Evolutionary conservation across 2,329 filamentous ascomycete genomes (phyloP).

Genomic region (Scorias spongiosa): DNA sequence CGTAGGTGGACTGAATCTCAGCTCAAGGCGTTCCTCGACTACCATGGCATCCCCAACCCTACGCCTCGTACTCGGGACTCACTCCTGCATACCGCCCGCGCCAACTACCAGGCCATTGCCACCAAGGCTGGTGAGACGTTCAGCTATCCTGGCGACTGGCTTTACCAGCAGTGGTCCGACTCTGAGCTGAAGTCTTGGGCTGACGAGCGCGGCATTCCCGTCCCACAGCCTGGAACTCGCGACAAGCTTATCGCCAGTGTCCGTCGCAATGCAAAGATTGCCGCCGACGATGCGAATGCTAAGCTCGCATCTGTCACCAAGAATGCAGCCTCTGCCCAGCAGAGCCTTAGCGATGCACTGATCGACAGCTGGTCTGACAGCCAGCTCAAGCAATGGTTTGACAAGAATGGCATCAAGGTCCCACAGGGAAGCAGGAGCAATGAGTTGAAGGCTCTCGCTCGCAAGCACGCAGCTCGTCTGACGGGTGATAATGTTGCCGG

Average conservation of each 20-base stretch:
- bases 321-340: slow-evolving; percentile 44
- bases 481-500: slow-evolving; percentile 44
- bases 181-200: slow-evolving; percentile 91
- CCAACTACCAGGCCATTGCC: slow-evolving; percentile 66
- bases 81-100: slow-evolving; percentile 60
- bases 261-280: slow-evolving; percentile 67
- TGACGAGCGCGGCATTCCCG: slow-evolving; percentile 72
- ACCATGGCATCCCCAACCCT: slow-evolving; percentile 71
- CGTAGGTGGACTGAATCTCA: slow-evolving; percentile 79
- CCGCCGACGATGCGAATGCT: slow-evolving; percentile 31
- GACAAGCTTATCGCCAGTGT: slow-evolving; percentile 81
- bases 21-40: slow-evolving; percentile 84
- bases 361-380: slow-evolving; percentile 84
- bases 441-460: slow-evolving; percentile 76
- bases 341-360: slow-evolving; percentile 64
- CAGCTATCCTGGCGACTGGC: slow-evolving; percentile 87
- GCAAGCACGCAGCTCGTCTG: slow-evolving; percentile 66
- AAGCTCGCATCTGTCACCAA: slow-evolving; percentile 48
- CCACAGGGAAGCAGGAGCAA: slow-evolving; percentile 85
- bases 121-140: slow-evolving; percentile 61
- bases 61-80: slow-evolving; percentile 77
- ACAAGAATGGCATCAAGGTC: slow-evolving; percentile 78
- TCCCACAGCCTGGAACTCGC: slow-evolving; percentile 67
- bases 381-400: slow-evolving; percentile 80
- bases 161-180: slow-evolving; percentile 81